These are phyloP conservation scores for Zanthoxylum bungeanum DNA, from an alignment of 345 rosid genomes.

Conservation along the genomic window DNA sequence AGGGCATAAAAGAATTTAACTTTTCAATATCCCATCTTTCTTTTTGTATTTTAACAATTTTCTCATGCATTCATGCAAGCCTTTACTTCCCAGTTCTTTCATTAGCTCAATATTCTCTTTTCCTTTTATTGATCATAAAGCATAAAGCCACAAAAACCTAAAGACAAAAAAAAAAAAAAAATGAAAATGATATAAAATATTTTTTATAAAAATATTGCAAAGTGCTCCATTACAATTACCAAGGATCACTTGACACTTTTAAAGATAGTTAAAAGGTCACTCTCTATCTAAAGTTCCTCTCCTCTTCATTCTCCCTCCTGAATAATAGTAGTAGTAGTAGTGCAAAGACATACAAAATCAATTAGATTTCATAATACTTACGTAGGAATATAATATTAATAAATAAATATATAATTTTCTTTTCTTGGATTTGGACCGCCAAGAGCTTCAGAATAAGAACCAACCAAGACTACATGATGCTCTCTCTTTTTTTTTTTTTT, in stretches of 20 bases:
- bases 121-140: constrained; percentile 17
- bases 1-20: constrained; percentile 8
- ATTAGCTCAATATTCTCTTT: constrained; percentile 10
- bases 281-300: constrained; percentile 16
- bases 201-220: constrained; percentile 29
- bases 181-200: constrained; percentile 11
- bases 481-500: too few species aligned
- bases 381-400: constrained; percentile 47
- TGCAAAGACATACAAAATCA: constrained; percentile 39
- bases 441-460: constrained; percentile 18
- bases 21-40: not conserved
- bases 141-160: constrained; percentile 15
- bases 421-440: constrained; percentile 47
- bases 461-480: constrained; percentile 31
- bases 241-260: too few species aligned
- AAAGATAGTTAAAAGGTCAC: constrained; percentile 37
- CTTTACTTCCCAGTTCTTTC: not conserved
- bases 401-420: not conserved
- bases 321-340: too few species aligned
- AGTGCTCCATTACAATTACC: constrained; percentile 14
- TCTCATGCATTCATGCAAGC: constrained; percentile 2
- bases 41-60: constrained; percentile 4
- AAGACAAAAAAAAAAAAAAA: constrained; percentile 16
- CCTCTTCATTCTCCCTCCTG: constrained; percentile 4
- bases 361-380: constrained; percentile 53